Percentiles rank a stretch among this genome's conserved stretches.
phyloP scores from a whole-genome alignment of 331 rosid genomes.

The Cydonia oblonga region DNA sequence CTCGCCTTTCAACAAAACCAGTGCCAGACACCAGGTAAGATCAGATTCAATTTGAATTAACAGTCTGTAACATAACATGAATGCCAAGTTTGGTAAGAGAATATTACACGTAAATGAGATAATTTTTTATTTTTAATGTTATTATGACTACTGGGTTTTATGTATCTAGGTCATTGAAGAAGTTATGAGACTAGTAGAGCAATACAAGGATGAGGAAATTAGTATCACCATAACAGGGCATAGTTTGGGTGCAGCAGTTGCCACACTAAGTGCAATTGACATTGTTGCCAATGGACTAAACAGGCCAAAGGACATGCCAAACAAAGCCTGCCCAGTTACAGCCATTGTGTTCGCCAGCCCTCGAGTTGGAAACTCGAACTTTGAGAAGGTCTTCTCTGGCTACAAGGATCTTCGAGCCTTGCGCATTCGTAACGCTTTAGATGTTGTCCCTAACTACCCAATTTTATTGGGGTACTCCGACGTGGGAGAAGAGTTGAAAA shows the following conservation, averaged over 20 bases:
- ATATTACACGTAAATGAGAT: background rate
- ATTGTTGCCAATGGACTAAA: constrained; percentile 41
- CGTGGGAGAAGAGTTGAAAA: constrained; percentile 46
- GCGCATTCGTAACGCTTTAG: constrained; percentile 34
- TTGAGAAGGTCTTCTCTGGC: constrained; percentile 18
- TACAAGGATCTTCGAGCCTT: constrained; percentile 27
- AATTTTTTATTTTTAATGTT: too few relatives aligned
- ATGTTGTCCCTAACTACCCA: constrained; percentile 52
- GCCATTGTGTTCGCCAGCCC: constrained; percentile 49
- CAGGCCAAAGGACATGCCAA: constrained; percentile 14
- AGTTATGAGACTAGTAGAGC: constrained; percentile 31
- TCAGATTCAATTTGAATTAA: background rate
- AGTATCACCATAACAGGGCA: constrained; percentile 59
- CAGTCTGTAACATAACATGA: background rate
- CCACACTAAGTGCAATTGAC: constrained; percentile 48
- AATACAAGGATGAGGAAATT: constrained; percentile 45
- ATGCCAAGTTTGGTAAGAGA: background rate
- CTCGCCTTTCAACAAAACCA: constrained; percentile 27
- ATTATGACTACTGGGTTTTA: background rate
- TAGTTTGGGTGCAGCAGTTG: constrained; percentile 58
- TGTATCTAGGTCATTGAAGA: constrained; percentile 28
- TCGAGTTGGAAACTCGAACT: constrained; percentile 44
- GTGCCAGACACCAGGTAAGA: constrained; percentile 45
- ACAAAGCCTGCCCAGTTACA: constrained; percentile 38
- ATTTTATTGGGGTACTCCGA: constrained; percentile 23